Conservation (phyloP, 192 early-diverging fungal genomes). For the Entophlyctis helioformis region DNA sequence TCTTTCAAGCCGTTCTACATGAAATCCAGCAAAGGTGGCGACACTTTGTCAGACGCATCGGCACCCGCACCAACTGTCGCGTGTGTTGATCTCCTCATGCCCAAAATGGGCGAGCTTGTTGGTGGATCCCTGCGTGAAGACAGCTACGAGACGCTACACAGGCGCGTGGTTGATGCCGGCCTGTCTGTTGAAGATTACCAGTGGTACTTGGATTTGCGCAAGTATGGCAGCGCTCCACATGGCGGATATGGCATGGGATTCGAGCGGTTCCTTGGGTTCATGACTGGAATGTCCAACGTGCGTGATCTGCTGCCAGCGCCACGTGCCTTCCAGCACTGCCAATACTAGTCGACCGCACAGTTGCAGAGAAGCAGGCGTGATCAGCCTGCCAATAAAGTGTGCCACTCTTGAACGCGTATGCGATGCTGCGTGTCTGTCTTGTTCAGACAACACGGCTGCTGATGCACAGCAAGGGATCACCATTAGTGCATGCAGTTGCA, state of each 20-base stretch:
- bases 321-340: too few species aligned
- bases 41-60: conserved; percentile 24
- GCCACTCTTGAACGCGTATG: too few species aligned
- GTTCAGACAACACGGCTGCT: too few species aligned
- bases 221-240: conserved; percentile 73
- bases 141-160: conserved; percentile 34
- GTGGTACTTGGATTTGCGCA: conserved; percentile 77
- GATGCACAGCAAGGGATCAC: too few species aligned
- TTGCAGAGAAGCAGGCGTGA: too few species aligned
- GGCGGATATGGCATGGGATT: conserved; percentile 88
- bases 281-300: conserved; percentile 71
- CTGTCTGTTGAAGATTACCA: conserved; percentile 56
- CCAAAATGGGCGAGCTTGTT: conserved; percentile 70
- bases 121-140: conserved; percentile 81
- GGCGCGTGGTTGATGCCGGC: conserved; percentile 36
- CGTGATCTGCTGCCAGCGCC: conserved; percentile 56
- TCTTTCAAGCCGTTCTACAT: conserved; percentile 83
- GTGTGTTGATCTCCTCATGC: conserved; percentile 73
- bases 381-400: too few species aligned
- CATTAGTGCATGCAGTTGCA: too few species aligned
- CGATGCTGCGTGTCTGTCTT: too few species aligned
- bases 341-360: too few species aligned
- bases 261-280: conserved; percentile 64
- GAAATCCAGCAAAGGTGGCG: conserved; percentile 33
- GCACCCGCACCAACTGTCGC: conserved; percentile 43